Evolutionary conservation across 2,329 filamentous ascomycete genomes (phyloP).

Genomic region (Metarhizium robertsii): DNA sequence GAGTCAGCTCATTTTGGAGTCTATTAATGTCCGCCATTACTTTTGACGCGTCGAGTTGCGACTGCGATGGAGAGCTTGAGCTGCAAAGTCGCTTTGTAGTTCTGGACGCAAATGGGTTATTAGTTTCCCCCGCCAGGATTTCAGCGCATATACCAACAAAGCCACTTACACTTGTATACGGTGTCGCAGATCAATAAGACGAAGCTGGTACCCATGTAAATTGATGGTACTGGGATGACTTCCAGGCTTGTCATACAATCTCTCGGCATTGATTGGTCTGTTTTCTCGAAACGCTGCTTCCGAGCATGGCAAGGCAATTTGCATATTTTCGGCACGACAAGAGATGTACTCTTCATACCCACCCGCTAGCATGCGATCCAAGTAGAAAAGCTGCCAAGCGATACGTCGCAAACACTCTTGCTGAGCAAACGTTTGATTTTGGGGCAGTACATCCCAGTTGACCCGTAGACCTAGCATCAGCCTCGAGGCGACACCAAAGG

Average conservation of each 20-base stretch:
- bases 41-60: conserved; percentile 24
- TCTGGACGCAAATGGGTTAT: conserved; percentile 7
- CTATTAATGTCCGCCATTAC: conserved; percentile 27
- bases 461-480: conserved; percentile 28
- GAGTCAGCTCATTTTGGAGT: conserved; percentile 28
- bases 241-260: conserved; percentile 19
- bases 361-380: conserved; percentile 28
- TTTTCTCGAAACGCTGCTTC: conserved; percentile 24
- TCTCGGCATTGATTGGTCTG: conserved; percentile 19
- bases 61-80: conserved; percentile 9
- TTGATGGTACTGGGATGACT: conserved; percentile 16
- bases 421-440: conserved; percentile 21
- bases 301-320: conserved; percentile 26
- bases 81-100: conserved; percentile 17
- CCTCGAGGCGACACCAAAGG: conserved; percentile 25
- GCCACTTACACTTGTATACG: conserved; percentile 25
- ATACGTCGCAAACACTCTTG: conserved; percentile 27
- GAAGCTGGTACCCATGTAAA: conserved; percentile 24
- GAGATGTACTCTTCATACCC: conserved; percentile 31
- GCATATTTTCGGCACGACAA: conserved; percentile 27
- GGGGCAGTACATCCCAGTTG: conserved; percentile 27
- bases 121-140: background rate
- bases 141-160: background rate
- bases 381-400: conserved; percentile 28
- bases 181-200: conserved; percentile 27